phyloP scores from a whole-genome alignment of 2,329 filamentous ascomycete genomes.

The Fusarium odoratissimum region DNA sequence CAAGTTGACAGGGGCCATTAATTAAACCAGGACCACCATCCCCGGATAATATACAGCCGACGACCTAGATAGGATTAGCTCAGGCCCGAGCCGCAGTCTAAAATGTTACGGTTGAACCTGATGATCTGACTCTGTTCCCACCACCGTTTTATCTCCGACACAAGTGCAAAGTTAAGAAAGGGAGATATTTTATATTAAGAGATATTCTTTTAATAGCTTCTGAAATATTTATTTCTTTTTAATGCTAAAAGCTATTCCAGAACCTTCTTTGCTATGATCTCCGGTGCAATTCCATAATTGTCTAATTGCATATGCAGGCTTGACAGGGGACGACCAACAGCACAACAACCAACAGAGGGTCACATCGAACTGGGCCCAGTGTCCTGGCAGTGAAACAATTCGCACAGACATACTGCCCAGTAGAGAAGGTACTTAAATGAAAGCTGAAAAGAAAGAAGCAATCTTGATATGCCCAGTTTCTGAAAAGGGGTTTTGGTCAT shows the following conservation, averaged over 20 bases:
- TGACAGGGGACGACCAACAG: neutral
- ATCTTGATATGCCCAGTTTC: neutral
- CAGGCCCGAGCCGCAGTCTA: too few relatives aligned
- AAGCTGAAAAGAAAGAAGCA: neutral
- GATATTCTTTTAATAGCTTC: too few relatives aligned
- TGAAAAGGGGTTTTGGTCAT: neutral
- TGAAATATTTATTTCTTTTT: neutral
- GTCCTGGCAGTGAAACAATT: rapidly evolving
- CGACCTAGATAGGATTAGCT: neutral
- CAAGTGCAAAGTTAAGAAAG: rapidly evolving
- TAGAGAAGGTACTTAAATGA: neutral
- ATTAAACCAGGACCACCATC: neutral
- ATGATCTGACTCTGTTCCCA: neutral
- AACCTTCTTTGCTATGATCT: rapidly evolving
- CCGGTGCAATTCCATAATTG: neutral
- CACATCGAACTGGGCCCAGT: neutral
- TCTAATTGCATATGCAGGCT: neutral
- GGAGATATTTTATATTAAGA: too few relatives aligned
- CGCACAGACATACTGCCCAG: rapidly evolving
- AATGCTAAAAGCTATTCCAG: rapidly evolving
- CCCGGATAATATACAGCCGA: neutral
- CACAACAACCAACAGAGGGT: neutral
- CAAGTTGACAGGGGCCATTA: neutral
- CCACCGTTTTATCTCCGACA: too few relatives aligned
- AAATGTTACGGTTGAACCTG: rapidly evolving